These are phyloP conservation scores for Chloranthus sessilifolius DNA, from an alignment of 164 flowering plant species.

Conservation along the genomic window DNA sequence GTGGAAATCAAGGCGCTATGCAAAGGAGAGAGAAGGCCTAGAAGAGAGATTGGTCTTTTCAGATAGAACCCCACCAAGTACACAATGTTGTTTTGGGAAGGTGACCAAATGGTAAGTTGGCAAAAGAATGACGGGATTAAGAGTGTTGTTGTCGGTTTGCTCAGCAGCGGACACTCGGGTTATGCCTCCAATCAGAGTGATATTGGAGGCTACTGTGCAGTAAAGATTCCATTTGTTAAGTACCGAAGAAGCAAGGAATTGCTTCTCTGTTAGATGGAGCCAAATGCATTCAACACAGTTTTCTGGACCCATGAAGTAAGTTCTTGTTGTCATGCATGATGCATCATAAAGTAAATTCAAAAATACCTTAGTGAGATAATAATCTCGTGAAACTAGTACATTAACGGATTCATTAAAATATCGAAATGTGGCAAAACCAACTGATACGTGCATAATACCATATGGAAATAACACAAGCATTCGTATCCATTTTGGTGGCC, in stretches of 20 bases:
- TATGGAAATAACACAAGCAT: too few relatives aligned
- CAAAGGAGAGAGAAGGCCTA: conserved; percentile 33
- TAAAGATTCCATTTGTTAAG: conserved; percentile 59
- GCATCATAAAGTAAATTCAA: too few relatives aligned
- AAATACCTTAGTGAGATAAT: too few relatives aligned
- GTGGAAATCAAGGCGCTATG: conserved; percentile 38
- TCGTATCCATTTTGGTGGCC: too few relatives aligned
- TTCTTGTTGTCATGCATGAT: too few relatives aligned
- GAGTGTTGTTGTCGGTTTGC: conserved; percentile 76
- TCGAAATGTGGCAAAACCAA: too few relatives aligned
- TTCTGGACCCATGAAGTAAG: conserved; percentile 85
- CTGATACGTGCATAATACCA: too few relatives aligned
- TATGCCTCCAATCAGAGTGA: conserved; percentile 84
- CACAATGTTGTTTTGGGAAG: conserved; percentile 89
- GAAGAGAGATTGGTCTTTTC: conserved; percentile 63
- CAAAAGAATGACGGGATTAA: conserved; percentile 82
- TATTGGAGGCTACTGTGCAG: conserved; percentile 86
- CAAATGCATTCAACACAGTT: conserved; percentile 68
- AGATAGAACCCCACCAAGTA: conserved; percentile 74
- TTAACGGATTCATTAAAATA: too few relatives aligned
- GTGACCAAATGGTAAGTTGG: conserved; percentile 96
- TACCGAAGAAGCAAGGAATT: conserved; percentile 72
- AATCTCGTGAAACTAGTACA: too few relatives aligned
- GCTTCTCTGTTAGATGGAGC: conserved; percentile 78
- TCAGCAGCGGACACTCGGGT: conserved; percentile 81